phyloP scores from a whole-genome alignment of 441 rosid species.

The Gossypium armourianum region DNA sequence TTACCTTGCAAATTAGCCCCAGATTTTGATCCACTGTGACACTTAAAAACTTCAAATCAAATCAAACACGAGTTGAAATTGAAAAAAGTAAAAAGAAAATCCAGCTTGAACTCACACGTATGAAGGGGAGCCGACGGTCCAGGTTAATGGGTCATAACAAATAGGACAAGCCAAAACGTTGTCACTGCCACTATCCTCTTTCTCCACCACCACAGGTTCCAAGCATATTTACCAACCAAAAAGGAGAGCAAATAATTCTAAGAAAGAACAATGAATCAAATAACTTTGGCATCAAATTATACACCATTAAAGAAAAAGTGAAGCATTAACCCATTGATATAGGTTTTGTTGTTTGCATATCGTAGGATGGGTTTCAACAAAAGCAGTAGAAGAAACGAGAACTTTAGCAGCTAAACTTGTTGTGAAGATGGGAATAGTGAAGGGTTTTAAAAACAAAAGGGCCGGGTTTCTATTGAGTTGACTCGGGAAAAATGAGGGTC shows the following conservation, averaged over 20 bases:
- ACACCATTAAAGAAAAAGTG: not conserved
- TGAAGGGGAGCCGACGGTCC: conserved; percentile 21
- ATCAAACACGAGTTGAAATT: not conserved
- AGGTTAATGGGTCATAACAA: conserved; percentile 38
- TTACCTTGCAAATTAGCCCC: conserved; percentile 35
- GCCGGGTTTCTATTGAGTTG: conserved; percentile 14
- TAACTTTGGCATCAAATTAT: not conserved
- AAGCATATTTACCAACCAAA: conserved; percentile 9
- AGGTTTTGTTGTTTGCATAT: conserved; percentile 17
- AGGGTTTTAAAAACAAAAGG: conserved; percentile 2
- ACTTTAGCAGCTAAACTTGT: conserved; percentile 19
- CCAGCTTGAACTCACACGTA: conserved; percentile 32
- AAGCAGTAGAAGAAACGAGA: conserved; percentile 34
- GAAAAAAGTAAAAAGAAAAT: not conserved
- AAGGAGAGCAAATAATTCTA: not conserved
- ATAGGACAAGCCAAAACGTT: conserved; percentile 59
- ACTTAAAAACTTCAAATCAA: conserved; percentile 2
- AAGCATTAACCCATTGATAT: not conserved
- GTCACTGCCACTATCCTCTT: conserved; percentile 19
- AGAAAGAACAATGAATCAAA: not conserved
- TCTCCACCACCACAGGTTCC: conserved; percentile 31
- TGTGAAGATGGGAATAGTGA: conserved; percentile 5
- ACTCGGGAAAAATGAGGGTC: conserved; percentile 19
- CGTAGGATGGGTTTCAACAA: conserved; percentile 31
- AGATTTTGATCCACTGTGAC: conserved; percentile 31